Conservation (phyloP, 2,329 filamentous ascomycete genomes). For the Hyphodiscus sp. region DNA sequence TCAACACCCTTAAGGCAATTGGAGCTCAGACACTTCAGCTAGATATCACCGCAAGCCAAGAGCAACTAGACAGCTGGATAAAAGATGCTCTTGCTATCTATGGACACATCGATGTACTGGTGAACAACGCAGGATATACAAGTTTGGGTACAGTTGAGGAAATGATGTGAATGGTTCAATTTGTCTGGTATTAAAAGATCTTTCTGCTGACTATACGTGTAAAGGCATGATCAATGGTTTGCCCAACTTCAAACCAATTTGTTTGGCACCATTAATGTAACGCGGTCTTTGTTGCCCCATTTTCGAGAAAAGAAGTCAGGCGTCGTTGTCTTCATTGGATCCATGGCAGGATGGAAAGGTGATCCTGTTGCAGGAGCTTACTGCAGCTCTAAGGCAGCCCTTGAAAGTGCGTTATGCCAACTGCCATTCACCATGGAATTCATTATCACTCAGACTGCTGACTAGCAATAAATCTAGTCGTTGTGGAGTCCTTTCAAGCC, state of each 20-base stretch:
- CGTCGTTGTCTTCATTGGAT: conserved; percentile 22
- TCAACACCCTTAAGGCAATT: conserved; percentile 31
- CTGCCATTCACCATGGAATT: background rate
- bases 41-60: conserved; percentile 39
- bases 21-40: conserved; percentile 38
- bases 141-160: conserved; percentile 25
- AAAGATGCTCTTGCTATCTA: conserved; percentile 26
- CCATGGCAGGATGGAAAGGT: conserved; percentile 4
- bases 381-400: conserved; percentile 9
- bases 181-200: too few species aligned
- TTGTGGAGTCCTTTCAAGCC: conserved; percentile 2
- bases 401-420: conserved; percentile 4
- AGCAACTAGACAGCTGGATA: conserved; percentile 32
- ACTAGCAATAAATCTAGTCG: background rate
- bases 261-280: conserved; percentile 8
- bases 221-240: background rate
- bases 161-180: conserved; percentile 12
- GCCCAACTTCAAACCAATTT: background rate
- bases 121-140: conserved; percentile 32
- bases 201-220: background rate
- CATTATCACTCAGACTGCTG: background rate
- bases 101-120: conserved; percentile 30
- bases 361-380: conserved; percentile 8
- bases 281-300: conserved; percentile 41
- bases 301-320: conserved; percentile 38